These are phyloP conservation scores for Salisapilia sapeloensis DNA, from an alignment of 352 stramenopile species.

Conservation along the genomic window DNA sequence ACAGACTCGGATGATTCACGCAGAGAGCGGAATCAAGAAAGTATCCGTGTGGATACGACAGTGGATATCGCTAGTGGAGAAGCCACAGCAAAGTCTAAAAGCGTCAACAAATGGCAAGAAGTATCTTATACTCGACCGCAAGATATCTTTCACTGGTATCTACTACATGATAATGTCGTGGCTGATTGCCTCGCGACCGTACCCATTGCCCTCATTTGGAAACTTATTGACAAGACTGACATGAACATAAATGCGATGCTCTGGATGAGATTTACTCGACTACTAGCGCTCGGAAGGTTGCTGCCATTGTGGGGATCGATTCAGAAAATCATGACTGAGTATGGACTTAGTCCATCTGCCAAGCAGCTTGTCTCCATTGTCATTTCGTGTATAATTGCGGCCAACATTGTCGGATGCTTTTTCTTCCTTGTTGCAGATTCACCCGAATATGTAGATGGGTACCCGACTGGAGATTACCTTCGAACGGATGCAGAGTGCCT, in stretches of 20 bases:
- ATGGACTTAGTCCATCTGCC: constrained; percentile 7
- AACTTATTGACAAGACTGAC: constrained; percentile 1
- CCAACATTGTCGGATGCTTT: constrained; percentile 5
- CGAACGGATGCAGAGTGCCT: constrained; percentile 1
- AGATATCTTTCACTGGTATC: constrained; percentile 1
- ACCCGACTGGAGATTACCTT: neutral
- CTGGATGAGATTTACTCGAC: constrained; percentile 7
- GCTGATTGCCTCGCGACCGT: constrained; percentile 1
- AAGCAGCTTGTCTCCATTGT: constrained; percentile 7
- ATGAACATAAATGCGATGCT: constrained; percentile 4
- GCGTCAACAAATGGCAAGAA: neutral
- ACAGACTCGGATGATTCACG: too few relatives aligned
- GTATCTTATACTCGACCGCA: too few relatives aligned
- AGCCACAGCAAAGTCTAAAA: neutral
- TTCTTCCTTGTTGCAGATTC: constrained; percentile 9
- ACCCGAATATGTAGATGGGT: neutral
- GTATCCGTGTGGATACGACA: too few relatives aligned
- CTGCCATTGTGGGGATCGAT: constrained; percentile 3
- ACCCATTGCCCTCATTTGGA: constrained; percentile 8
- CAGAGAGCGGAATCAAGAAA: too few relatives aligned
- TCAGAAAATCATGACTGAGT: constrained; percentile 8
- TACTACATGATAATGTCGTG: neutral
- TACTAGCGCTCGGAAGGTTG: constrained; percentile 5
- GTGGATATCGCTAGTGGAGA: neutral
- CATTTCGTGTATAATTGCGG: constrained; percentile 2